Evolutionary conservation across 2,329 filamentous ascomycete species (phyloP), one percentile per base, ranked within the genome.

Genomic region (Tolypocladium guangdongense): DNA sequence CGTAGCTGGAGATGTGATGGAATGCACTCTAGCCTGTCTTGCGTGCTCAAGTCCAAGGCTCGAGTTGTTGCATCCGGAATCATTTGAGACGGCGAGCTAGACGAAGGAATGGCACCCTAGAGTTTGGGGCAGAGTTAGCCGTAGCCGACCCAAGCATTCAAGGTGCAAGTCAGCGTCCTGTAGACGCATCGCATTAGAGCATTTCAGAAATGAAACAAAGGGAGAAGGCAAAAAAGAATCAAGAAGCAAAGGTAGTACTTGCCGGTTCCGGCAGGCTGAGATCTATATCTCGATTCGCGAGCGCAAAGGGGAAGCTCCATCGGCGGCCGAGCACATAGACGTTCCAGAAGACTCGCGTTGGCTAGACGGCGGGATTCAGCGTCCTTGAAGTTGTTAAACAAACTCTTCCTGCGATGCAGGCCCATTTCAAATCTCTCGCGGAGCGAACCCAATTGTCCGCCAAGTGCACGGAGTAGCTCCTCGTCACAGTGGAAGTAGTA

Each of bases 301-400:
- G 66, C 0, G 71, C 71, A 57, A 77, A 78, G 0, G 75, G 74
- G 36, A 78, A 76, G 11, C 74, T 77, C 73, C 74, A 79, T 24
- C 76, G 71, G 1, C 75, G 71, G 50, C 78, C 76, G 0, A 79
- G 68, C 0, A 76, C 71, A 52, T 78, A 78, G 20, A 77, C 73
- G 33, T 70, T 75, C 74, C 76, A 79, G 55, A 78, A 78, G 0
- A 78, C 67, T 1, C 67, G 61, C 1, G 66, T 60, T 60, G 0
- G 71, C 71, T 2, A 65, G 52, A 1, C 63, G 59, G 0, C 68
- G 66, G 2, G 64, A 57, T 2, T 63, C 55, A 0, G 58, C 55
- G 38, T 71, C 66, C 2, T 60, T 58, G 36, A 73, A 70, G 14
- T 68, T 71, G 45, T 72, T 67, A 11, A 66, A 57, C 38, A 77